Conservation (phyloP, 345 rosid species). For the Microcos paniculata region DNA sequence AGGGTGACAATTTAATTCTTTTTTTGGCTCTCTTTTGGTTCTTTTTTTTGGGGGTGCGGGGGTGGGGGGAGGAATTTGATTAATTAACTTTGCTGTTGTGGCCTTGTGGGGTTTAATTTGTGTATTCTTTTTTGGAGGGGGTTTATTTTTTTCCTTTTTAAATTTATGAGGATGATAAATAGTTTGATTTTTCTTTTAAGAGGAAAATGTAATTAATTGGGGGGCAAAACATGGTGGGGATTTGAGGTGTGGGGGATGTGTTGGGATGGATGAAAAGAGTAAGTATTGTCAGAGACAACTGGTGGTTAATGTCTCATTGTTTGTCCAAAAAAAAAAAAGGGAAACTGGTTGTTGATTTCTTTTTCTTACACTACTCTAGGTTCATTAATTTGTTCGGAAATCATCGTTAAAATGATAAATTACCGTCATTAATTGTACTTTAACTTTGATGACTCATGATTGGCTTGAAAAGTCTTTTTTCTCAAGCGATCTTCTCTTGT, state of each 20-base stretch:
- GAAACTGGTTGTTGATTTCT: not conserved
- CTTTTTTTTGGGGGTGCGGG: not conserved
- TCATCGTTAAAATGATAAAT: not conserved
- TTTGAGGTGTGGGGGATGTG: constrained; percentile 5
- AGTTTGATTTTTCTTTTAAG: not conserved
- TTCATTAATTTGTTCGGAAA: not conserved
- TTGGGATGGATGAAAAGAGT: constrained; percentile 13
- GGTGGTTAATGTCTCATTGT: constrained; percentile 15
- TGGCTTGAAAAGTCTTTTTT: not conserved
- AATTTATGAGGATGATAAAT: not conserved
- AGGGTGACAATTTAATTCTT: constrained; percentile 9
- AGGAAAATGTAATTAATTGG: constrained; percentile 11
- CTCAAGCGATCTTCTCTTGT: too few species aligned
- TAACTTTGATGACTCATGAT: too few species aligned
- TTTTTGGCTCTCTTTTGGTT: not conserved
- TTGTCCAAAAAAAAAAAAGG: not conserved
- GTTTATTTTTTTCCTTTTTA: not conserved
- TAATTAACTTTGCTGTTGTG: not conserved
- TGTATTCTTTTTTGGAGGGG: too few species aligned
- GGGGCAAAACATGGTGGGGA: constrained; percentile 14
- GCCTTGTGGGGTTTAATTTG: not conserved
- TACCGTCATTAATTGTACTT: too few species aligned
- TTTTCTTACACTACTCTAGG: too few species aligned
- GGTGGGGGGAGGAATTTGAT: too few species aligned
- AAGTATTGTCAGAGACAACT: constrained; percentile 13